Evolutionary conservation across 331 rosid species (phyloP), one percentile per base, ranked within the genome.

Genomic region (Acacia concinna): DNA sequence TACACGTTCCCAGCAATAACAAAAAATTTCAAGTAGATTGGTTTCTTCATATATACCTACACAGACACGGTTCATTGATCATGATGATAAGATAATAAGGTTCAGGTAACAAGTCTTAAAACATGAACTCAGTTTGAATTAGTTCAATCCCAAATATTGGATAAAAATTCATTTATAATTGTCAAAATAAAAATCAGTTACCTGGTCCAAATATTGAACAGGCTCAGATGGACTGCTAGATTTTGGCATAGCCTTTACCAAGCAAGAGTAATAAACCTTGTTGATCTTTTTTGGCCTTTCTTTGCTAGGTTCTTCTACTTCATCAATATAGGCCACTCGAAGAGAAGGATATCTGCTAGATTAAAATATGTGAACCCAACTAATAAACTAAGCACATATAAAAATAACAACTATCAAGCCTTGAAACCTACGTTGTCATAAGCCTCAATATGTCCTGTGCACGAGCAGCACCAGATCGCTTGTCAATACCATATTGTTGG

Each of bases 281-380:
- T 91, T 88, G 70, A 85, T 90, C 82, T 86, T 93, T 72, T 87
- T 91, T 77, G 89, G 81, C 79, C 86, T 82, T 62, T 93, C 96
- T 82, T 88, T 85, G 85, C 86, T 85, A 76, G 98, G 84, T 77
- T 91, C 96, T 82, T 96, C 99, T 66, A 93, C 93, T 87, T 93
- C 99, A 82, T 96, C 99, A 59, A 93, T 93, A 70, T 91, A 96
- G 52, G 99, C 99, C 83, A 96, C 98, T 32, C 98, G 93, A 70
- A 96, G 89, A 31, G 99, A 96, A 67, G 99, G 99, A 79, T 96
- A 89, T 77, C 99, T 96, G 84, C 86, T 78, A 81, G 46, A 74
- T 28, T 34, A 41, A 75, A 78, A 68, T 23, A 84, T 17, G 68
- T 20, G 21, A 76, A 59, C 49, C 54, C 56, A 77, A 72, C 21